Evolutionary conservation across 164 flowering plant genomes (phyloP).

Genomic region (Echeveria elegans): DNA sequence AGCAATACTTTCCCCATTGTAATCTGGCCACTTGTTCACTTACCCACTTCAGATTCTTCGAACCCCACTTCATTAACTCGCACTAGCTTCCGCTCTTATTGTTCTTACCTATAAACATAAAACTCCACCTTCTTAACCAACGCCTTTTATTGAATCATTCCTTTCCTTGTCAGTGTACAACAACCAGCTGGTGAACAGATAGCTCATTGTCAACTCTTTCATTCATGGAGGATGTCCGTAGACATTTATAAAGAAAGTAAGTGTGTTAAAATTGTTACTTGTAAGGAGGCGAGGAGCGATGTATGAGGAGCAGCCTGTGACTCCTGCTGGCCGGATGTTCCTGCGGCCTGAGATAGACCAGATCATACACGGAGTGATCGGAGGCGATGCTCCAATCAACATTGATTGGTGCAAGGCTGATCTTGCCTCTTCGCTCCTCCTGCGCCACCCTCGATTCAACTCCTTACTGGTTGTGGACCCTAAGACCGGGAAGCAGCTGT

Average conservation of each 20-base stretch:
- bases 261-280: neutral
- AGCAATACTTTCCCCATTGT: neutral
- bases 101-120: neutral
- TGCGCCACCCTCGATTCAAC: constrained; percentile 11
- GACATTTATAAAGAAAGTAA: neutral
- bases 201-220: neutral
- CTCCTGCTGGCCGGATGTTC: constrained; percentile 49
- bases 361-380: constrained; percentile 33
- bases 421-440: constrained; percentile 21
- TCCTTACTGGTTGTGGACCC: constrained; percentile 39
- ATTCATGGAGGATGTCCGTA: neutral
- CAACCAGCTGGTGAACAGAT: neutral
- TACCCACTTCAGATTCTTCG: neutral
- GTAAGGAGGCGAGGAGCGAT: neutral
- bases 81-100: neutral
- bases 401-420: constrained; percentile 21
- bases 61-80: neutral
- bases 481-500: constrained; percentile 28
- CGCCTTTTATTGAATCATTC: neutral
- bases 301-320: constrained; percentile 31
- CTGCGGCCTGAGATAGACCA: constrained; percentile 32
- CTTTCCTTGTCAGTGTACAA: neutral
- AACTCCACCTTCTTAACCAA: neutral
- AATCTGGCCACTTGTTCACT: neutral
- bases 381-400: constrained; percentile 25